Conservation (phyloP, 371 early-diverging fungal species). For the Batkoa obscura region DNA sequence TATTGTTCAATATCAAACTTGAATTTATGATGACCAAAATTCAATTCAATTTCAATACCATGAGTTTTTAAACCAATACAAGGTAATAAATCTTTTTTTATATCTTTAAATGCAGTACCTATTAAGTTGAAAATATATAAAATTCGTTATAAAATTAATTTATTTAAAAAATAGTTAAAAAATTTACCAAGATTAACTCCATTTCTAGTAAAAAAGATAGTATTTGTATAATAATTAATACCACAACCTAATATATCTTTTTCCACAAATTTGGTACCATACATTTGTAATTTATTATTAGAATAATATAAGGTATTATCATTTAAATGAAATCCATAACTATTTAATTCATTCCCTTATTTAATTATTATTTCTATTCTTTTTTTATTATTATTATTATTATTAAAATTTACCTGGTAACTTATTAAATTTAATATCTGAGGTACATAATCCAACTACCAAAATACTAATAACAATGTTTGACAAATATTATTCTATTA, state of each 20-base stretch:
- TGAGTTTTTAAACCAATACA: constrained; percentile 76
- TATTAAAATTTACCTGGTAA: constrained; percentile 44
- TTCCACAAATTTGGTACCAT: constrained; percentile 77
- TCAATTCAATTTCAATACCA: constrained; percentile 68
- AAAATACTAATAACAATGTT: constrained; percentile 55
- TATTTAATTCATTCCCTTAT: constrained; percentile 61
- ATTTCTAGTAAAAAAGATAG: constrained; percentile 81
- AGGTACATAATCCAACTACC: constrained; percentile 62
- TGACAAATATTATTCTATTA: too few species aligned
- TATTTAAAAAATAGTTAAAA: too few species aligned
- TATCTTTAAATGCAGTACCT: constrained; percentile 26
- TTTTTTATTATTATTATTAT: neutral
- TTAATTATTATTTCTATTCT: neutral
- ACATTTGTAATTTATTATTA: constrained; percentile 54
- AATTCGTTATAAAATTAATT: too few species aligned
- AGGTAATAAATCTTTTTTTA: constrained; percentile 43
- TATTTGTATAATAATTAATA: constrained; percentile 52
- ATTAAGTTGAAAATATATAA: constrained; percentile 8
- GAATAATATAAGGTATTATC: constrained; percentile 64
- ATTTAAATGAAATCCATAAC: constrained; percentile 82
- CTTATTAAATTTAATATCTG: constrained; percentile 28
- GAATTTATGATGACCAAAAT: constrained; percentile 78
- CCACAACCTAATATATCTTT: constrained; percentile 85
- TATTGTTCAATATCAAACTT: constrained; percentile 68
- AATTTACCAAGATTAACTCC: constrained; percentile 65